Percentiles rank a stretch among this genome's conserved stretches.
Evolutionary conservation across 495 filamentous ascomycete genomes (phyloP).

Genomic region (Xylaria sp.): DNA sequence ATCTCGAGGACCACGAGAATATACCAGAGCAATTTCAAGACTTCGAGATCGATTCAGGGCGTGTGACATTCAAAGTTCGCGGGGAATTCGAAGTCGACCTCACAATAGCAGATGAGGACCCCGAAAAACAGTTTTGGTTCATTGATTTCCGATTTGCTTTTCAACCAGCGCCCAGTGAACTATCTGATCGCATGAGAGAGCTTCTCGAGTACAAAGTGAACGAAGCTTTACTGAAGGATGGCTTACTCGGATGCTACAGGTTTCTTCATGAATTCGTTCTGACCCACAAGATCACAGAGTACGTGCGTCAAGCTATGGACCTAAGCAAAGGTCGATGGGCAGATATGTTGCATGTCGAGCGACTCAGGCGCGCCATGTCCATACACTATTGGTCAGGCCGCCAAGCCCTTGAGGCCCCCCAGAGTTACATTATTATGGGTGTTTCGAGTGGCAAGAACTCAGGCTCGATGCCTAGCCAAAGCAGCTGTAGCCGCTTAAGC

Average conservation of each 20-base stretch:
- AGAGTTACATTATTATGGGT: constrained; percentile 92
- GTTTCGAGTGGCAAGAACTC: constrained; percentile 66
- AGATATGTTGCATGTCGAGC: constrained; percentile 73
- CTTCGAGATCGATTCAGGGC: constrained; percentile 77
- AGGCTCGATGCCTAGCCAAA: constrained; percentile 43
- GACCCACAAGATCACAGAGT: constrained; percentile 83
- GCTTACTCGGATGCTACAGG: constrained; percentile 79
- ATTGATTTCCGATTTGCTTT: constrained; percentile 90
- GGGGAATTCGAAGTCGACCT: constrained; percentile 94
- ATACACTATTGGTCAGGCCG: constrained; percentile 88
- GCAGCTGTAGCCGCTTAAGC: constrained; percentile 58
- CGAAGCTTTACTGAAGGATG: constrained; percentile 64
- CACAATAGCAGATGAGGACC: constrained; percentile 81
- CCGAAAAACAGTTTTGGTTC: constrained; percentile 83
- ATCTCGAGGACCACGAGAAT: constrained; percentile 77
- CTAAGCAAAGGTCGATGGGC: constrained; percentile 75
- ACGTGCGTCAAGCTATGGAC: constrained; percentile 75
- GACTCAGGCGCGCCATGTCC: constrained; percentile 76
- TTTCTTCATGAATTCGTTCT: constrained; percentile 84
- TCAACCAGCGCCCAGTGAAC: constrained; percentile 64
- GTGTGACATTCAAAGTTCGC: constrained; percentile 82
- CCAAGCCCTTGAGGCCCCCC: constrained; percentile 59
- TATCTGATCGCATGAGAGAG: constrained; percentile 65
- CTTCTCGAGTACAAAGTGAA: constrained; percentile 77
- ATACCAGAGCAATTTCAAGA: constrained; percentile 75